These are phyloP conservation scores for Rhododendron henanense DNA, from an alignment of 148 eudicot genomes.

Conservation along the genomic window DNA sequence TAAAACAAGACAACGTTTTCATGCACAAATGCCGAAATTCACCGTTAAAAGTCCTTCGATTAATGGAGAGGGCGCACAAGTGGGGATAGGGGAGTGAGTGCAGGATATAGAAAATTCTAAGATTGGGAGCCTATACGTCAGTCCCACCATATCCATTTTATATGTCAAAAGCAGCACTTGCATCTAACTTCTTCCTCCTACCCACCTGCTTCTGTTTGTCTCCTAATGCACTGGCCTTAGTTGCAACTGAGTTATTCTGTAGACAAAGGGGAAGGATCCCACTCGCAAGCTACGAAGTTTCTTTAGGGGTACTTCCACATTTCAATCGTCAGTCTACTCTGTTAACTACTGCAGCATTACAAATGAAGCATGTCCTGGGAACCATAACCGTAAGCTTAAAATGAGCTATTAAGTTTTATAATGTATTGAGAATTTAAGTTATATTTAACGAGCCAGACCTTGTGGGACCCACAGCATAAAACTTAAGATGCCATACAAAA, in stretches of 20 bases:
- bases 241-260: not conserved
- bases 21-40: not conserved
- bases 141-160: not conserved
- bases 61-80: not conserved
- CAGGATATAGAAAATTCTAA: not conserved
- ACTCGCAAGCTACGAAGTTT: not conserved
- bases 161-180: not conserved
- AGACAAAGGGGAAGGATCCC: not conserved
- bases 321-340: not conserved
- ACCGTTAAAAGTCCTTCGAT: not conserved
- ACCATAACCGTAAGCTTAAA: not conserved
- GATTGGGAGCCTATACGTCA: not conserved
- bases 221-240: not conserved
- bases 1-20: not conserved
- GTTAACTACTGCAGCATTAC: not conserved
- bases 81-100: not conserved
- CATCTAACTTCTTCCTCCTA: not conserved
- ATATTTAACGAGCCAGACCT: not conserved
- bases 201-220: not conserved
- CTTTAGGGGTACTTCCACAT: not conserved
- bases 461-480: not conserved
- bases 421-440: not conserved
- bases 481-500: not conserved
- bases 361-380: not conserved
- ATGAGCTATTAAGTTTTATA: not conserved